phyloP scores from a whole-genome alignment of 2,329 filamentous ascomycete genomes.

The Orbilia javanica region DNA sequence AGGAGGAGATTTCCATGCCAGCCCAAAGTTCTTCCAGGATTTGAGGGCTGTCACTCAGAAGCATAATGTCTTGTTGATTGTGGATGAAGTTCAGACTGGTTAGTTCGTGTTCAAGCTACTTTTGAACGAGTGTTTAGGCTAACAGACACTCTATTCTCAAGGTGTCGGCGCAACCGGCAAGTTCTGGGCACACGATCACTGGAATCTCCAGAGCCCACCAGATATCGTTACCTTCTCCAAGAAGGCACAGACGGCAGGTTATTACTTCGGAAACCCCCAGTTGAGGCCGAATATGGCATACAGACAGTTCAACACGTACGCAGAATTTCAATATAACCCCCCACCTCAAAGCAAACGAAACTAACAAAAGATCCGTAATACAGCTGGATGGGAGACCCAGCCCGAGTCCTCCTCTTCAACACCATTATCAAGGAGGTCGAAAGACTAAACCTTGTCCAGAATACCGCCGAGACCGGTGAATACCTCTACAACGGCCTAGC shows the following conservation, averaged over 20 bases:
- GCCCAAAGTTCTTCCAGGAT: conserved; percentile 85
- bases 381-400: conserved; percentile 90
- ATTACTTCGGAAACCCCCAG: conserved; percentile 85
- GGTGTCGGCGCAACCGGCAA: conserved; percentile 86
- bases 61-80: conserved; percentile 85
- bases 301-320: conserved; percentile 89
- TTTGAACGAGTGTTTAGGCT: neutral
- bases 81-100: conserved; percentile 94
- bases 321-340: neutral
- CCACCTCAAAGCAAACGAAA: neutral
- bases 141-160: conserved; percentile 9
- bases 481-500: conserved; percentile 81
- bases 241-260: conserved; percentile 93
- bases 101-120: neutral
- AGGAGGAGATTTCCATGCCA: conserved; percentile 94
- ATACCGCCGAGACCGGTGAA: conserved; percentile 80
- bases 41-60: conserved; percentile 83
- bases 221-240: conserved; percentile 97
- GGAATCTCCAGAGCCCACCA: conserved; percentile 81
- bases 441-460: conserved; percentile 79
- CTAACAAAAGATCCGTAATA: neutral
- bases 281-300: conserved; percentile 92
- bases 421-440: conserved; percentile 86
- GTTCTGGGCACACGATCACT: conserved; percentile 98
- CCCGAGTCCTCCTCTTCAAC: conserved; percentile 85